Evolutionary conservation across 805 yeast species (phyloP).

Genomic region (Kazachstania taianensis): DNA sequence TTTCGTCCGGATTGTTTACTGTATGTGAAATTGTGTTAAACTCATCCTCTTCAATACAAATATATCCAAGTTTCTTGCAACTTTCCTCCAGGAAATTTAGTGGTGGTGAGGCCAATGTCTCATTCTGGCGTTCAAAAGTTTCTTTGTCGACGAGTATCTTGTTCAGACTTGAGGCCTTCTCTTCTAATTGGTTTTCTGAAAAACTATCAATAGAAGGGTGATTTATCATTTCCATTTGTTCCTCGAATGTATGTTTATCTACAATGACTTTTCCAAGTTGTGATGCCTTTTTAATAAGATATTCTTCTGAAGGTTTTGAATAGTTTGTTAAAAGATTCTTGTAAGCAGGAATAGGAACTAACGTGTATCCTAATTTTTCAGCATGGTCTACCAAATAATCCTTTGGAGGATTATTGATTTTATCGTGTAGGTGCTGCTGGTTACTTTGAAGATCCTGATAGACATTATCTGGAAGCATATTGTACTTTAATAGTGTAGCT

Average conservation of each 20-base stretch:
- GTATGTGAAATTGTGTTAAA: background rate
- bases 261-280: background rate
- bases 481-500: slow-evolving; percentile 9
- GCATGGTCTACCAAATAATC: slow-evolving; percentile 1
- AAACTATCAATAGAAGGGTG: background rate
- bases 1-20: slow-evolving; percentile 2
- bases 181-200: background rate
- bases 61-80: background rate
- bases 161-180: background rate
- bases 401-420: slow-evolving; percentile 10
- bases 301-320: background rate
- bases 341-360: background rate
- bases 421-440: background rate
- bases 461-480: background rate
- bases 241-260: background rate
- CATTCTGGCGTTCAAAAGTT: background rate
- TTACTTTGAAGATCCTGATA: slow-evolving; percentile 1
- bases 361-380: background rate
- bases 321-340: no score
- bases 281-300: background rate
- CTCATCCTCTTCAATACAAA: background rate
- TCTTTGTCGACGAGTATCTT: background rate
- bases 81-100: background rate
- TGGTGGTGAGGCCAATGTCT: background rate
- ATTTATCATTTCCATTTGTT: background rate